Conservation (phyloP, 805 yeast species). For the Naumovozyma dairenensis region DNA sequence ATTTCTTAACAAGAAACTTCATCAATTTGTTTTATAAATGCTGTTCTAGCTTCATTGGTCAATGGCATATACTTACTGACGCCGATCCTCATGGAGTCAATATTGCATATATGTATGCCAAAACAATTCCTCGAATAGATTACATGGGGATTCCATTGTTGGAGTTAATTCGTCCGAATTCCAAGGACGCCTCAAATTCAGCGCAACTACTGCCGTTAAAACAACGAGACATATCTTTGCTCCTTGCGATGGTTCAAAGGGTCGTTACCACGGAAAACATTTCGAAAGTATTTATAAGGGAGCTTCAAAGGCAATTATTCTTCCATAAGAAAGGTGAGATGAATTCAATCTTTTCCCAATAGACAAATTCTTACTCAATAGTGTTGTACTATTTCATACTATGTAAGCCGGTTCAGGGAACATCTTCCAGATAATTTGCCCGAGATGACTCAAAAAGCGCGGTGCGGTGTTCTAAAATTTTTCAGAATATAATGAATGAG, state of each 20-base stretch:
- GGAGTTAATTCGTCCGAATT: conserved; percentile 8
- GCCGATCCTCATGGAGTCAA: conserved; percentile 58
- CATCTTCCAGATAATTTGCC: no score
- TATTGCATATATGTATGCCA: conserved; percentile 41
- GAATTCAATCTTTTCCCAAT: conserved; percentile 32
- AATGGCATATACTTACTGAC: conserved; percentile 44
- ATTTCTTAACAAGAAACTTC: conserved; percentile 41
- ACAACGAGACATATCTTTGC: conserved; percentile 22
- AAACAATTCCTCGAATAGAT: conserved; percentile 1
- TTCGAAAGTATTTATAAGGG: no score
- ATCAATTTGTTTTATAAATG: conserved; percentile 21
- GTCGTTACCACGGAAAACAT: conserved; percentile 13
- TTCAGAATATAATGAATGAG: not conserved
- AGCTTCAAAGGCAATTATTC: conserved; percentile 48
- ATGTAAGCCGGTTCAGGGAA: no score
- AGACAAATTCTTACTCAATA: no score
- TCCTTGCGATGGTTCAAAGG: not conserved
- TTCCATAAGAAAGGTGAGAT: conserved; percentile 53
- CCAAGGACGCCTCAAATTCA: not conserved
- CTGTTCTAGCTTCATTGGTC: conserved; percentile 17
- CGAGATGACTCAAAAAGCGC: no score
- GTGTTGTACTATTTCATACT: no score
- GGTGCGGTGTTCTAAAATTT: conserved; percentile 1
- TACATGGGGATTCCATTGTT: conserved; percentile 19
- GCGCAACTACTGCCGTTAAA: conserved; percentile 17